Evolutionary conservation across 345 rosid species (phyloP).

Genomic region (Lepidium aucheri): DNA sequence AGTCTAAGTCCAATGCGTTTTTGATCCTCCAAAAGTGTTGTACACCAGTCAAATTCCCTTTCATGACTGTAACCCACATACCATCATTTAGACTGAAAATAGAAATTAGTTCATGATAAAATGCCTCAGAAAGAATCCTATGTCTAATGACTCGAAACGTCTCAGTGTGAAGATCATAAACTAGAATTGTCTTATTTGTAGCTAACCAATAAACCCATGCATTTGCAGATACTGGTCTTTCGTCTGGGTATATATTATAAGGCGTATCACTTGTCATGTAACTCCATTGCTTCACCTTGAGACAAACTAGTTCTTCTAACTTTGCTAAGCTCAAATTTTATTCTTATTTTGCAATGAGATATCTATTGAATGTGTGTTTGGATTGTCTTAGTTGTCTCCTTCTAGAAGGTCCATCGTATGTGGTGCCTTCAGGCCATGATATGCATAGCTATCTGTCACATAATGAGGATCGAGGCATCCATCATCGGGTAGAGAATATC

Average conservation of each 20-base stretch:
- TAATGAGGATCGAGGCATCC: too few species aligned
- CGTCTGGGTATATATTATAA: background rate
- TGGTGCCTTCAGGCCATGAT: too few species aligned
- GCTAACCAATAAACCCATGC: background rate
- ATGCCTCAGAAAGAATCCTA: background rate
- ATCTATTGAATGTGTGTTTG: too few species aligned
- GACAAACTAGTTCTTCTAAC: too few species aligned
- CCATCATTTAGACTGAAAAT: background rate
- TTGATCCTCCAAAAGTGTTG: background rate
- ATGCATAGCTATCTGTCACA: too few species aligned
- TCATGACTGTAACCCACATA: background rate
- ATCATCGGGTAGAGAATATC: too few species aligned
- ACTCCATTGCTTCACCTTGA: background rate
- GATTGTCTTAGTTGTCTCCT: too few species aligned
- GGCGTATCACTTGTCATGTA: background rate
- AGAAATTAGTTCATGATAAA: background rate
- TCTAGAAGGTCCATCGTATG: too few species aligned
- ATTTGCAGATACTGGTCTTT: background rate
- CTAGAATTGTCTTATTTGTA: background rate
- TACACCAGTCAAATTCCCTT: background rate
- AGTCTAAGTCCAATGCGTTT: background rate
- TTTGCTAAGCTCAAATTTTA: too few species aligned
- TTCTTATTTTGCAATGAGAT: too few species aligned
- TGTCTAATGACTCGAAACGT: background rate
- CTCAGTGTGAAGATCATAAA: background rate